Evolutionary conservation across 2,329 filamentous ascomycete species (phyloP), one percentile per base, ranked within the genome.

Genomic region (Simplicillium aogashimaense): DNA sequence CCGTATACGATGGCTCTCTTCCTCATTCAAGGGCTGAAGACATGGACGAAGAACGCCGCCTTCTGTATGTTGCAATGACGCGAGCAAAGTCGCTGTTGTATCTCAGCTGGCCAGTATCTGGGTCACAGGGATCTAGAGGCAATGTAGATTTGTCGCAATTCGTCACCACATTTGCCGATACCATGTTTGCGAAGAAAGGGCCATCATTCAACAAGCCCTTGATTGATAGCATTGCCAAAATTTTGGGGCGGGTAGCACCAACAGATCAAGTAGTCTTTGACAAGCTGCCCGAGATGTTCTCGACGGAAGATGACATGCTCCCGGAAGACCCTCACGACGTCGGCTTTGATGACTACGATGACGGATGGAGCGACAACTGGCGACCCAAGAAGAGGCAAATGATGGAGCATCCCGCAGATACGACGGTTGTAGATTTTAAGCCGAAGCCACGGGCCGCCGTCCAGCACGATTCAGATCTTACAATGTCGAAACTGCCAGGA

Each of bases 1-100:
- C 85, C 1, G 83, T 87, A 18, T 95, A 94, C 55, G 78, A 88
- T 36, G 92, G 90, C 1, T 90, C 83, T 2, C 94, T 97, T 43
- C 90, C 90, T 4, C 90, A 97, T 57, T 83, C 81, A 2, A 75
- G 89, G 49, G 76, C 88, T 2, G 89, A 95, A 35, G 86, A 97
- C 54, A 70, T 73, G 3, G 83, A 90, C 42, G 90, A 98, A 59
- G 90, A 98, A 58, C 73, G 92, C 43, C 74, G 90, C 20, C 63
- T 98, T 35, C 69, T 98, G 0, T 98, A 97, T 53, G 92, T 98
- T 12, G 90, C 89, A 20, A 97, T 98, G 89, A 98, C 90, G 3
- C 73, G 90, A 56, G 90, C 92, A 7, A 82, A 97, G 56, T 81
- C 78, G 1, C 63, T 97, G 25, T 65, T 98, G 2, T 95, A 95